Base-by-base conservation (phyloP, 2,329 filamentous ascomycete species). In the Kalmusia sp. region DNA sequence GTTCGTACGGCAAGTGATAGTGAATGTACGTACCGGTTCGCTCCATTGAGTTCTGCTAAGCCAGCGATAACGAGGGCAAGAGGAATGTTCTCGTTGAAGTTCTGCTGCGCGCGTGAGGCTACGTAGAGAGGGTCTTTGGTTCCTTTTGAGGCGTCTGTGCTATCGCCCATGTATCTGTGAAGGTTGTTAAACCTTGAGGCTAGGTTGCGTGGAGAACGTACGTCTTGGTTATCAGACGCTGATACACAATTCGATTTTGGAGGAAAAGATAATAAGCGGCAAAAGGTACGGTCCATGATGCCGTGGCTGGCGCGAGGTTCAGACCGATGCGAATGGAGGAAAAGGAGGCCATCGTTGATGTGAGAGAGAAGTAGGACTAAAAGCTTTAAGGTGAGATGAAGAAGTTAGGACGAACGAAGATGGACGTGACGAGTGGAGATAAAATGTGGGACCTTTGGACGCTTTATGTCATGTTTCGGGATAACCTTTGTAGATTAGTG, bases 31-130 rank as follows among this genome's bases (percentile, higher is more conserved):
- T 62, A 70, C 62, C 73, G 57, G 38, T 76, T 68, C 6, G 69
- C 78, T 14, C 78, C 78, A 50, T 79, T 80, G n/a, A 79, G 53
- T 60, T 80, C 78, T 19, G 74, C 77, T 12, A 79, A 51, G n/a
- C 72, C 58, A 3, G 73, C 68, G 12, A 79, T 45, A 3, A 69
- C 55, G 24, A 79, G 63, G 3, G 73, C 71, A 7, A 79, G 49
- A 1, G 77, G 76, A 14, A 79, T 75, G 49, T 77, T 79, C 58
- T 80, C 78, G 28, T 73, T 52, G 57, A 78, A 80, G 49, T 79
- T 80, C 25, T 64, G 55, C 49, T 79, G 75, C 24, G 67, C 63
- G 31, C 77, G 71, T 9, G 58, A 64, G 6, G 71, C 69, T 27
- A 77, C 59, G 52, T 70, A 71, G 17, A 80, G 67, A 21, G 69